phyloP scores from a whole-genome alignment of 345 rosid genomes.

The Aegle marmelos region DNA sequence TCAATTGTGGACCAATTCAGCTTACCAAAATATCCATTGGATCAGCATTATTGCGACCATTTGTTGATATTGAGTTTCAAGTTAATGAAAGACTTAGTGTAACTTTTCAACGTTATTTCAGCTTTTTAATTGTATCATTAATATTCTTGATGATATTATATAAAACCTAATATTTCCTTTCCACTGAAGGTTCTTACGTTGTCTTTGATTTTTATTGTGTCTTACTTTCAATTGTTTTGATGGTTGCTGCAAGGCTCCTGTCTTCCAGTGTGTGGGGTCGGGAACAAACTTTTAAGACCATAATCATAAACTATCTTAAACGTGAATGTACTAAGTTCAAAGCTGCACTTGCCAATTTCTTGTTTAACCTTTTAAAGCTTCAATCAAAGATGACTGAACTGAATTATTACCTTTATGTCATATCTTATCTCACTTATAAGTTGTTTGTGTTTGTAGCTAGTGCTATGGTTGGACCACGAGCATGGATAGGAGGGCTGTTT shows the following conservation, averaged over 20 bases:
- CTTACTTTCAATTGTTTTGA: not conserved
- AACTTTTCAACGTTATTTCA: not conserved
- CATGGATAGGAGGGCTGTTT: slow-evolving; percentile 92
- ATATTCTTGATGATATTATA: not conserved
- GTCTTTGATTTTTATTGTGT: not conserved
- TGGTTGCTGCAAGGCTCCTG: not conserved
- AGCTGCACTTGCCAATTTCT: not conserved
- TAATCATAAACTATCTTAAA: not conserved
- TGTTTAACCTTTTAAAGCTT: not conserved
- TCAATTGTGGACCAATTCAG: not conserved
- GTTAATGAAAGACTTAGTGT: not conserved
- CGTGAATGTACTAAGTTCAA: not conserved
- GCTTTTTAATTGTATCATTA: not conserved
- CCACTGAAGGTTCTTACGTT: not conserved
- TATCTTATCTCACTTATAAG: slow-evolving; percentile 14
- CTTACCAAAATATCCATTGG: not conserved
- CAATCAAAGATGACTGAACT: not conserved
- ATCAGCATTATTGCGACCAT: not conserved
- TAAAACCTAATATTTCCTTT: not conserved
- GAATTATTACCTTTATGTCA: not conserved
- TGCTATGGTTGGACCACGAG: slow-evolving; percentile 91
- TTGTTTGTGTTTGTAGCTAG: slow-evolving; percentile 53
- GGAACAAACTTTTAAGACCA: not conserved
- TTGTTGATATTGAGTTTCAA: not conserved
- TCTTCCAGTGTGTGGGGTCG: not conserved